Conservation (phyloP, 257 asterid species). For the Thymus quinquecostatus region DNA sequence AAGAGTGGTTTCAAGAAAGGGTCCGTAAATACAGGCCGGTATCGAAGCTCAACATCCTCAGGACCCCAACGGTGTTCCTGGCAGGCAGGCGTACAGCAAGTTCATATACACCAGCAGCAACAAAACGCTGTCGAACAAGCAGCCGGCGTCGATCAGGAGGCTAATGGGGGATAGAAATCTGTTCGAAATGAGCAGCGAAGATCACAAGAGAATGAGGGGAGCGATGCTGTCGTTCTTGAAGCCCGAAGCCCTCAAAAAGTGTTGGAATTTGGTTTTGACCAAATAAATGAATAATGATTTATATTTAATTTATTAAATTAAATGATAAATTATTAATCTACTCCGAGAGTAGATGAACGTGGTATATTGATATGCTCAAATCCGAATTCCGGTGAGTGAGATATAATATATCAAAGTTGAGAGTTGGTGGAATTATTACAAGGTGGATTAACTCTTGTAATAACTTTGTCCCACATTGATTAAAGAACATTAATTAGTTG, state of each 20-base stretch:
- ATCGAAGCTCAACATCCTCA: conserved; percentile 22
- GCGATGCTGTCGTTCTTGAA: conserved; percentile 24
- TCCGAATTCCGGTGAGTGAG: no score
- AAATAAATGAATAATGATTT: no score
- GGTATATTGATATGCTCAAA: no score
- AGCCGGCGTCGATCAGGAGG: conserved; percentile 15
- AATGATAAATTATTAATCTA: no score
- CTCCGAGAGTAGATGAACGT: no score
- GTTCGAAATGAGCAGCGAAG: background rate
- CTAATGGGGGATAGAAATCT: conserved; percentile 21
- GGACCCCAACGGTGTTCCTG: conserved; percentile 13
- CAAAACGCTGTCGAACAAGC: conserved; percentile 7
- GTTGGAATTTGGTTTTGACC: no score
- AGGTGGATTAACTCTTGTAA: no score
- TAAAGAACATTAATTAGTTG: no score
- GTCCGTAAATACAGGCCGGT: conserved; percentile 28
- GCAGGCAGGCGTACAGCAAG: conserved; percentile 20
- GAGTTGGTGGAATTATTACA: no score
- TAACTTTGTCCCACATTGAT: no score
- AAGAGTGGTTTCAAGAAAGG: conserved; percentile 22
- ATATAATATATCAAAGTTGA: no score
- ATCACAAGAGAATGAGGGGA: conserved; percentile 21
- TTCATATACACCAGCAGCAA: conserved; percentile 14
- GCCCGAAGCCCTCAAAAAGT: conserved; percentile 37
- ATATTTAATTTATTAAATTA: no score